A percentile compares a stretch with the other conserved stretches of the same genome.
Evolutionary conservation across 2,329 filamentous ascomycete genomes (phyloP).

Genomic region (Dothidotthia symphoricarpi): DNA sequence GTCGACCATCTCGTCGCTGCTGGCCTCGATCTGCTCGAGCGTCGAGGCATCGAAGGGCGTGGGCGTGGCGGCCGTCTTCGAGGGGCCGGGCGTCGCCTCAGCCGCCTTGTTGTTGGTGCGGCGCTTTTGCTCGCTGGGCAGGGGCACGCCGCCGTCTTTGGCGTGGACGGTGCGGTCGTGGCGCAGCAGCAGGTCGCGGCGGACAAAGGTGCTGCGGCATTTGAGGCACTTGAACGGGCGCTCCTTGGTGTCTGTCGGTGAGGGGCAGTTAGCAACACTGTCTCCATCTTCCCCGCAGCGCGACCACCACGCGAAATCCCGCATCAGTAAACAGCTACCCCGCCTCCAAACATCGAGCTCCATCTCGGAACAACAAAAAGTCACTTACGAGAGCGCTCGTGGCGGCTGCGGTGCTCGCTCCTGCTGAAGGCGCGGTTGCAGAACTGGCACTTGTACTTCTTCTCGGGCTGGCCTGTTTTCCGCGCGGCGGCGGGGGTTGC

Average conservation of each 20-base stretch:
- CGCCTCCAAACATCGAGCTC: slow-evolving; percentile 24
- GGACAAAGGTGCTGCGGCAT: slow-evolving; percentile 96
- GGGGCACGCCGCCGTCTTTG: slow-evolving; percentile 90
- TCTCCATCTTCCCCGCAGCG: slow-evolving; percentile 36
- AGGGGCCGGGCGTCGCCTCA: slow-evolving; percentile 54
- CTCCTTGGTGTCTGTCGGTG: slow-evolving; percentile 84
- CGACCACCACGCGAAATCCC: slow-evolving; percentile 32
- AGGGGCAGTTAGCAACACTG: slow-evolving; percentile 37
- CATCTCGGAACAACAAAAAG: slow-evolving; percentile 16
- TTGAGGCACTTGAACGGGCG: slow-evolving; percentile 98
- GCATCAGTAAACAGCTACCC: slow-evolving; percentile 37
- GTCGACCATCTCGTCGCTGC: slow-evolving; percentile 87
- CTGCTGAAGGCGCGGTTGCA: slow-evolving; percentile 96
- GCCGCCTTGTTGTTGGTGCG: slow-evolving; percentile 69
- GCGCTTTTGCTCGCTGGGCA: slow-evolving; percentile 92
- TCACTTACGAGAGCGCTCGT: slow-evolving; percentile 95
- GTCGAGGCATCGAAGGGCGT: slow-evolving; percentile 79
- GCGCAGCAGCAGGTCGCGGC: slow-evolving; percentile 90
- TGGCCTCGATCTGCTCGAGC: slow-evolving; percentile 88
- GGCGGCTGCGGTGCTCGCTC: slow-evolving; percentile 93
- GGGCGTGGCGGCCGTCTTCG: slow-evolving; percentile 69
- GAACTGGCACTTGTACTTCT: slow-evolving; percentile 99
- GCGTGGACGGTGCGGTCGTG: slow-evolving; percentile 98
- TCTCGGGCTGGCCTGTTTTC: slow-evolving; percentile 78
- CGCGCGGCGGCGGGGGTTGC: slow-evolving; percentile 67